Conservation (phyloP, 192 early-diverging fungal species). For the Thoreauomyces humboldtii region DNA sequence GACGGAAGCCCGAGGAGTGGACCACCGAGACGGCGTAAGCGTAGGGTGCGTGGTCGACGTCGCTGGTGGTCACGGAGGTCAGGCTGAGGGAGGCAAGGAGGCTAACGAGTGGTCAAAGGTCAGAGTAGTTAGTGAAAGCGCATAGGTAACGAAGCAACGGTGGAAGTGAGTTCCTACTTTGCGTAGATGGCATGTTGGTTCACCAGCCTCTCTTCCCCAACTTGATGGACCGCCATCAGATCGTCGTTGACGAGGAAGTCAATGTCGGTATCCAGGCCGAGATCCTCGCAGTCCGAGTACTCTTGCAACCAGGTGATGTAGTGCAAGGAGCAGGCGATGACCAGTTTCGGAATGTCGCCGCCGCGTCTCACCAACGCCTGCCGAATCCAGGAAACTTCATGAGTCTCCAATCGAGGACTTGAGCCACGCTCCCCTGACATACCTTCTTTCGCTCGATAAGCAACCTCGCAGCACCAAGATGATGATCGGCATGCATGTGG, state of each 20-base stretch:
- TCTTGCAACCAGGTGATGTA: conserved; percentile 65
- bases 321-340: conserved; percentile 55
- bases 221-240: neutral
- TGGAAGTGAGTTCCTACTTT: too few relatives aligned
- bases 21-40: conserved; percentile 76
- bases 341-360: neutral
- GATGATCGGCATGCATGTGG: conserved; percentile 98
- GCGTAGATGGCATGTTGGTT: too few relatives aligned
- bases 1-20: conserved; percentile 70
- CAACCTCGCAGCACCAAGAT: conserved; percentile 77
- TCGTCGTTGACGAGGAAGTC: conserved; percentile 7
- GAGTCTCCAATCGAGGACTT: neutral
- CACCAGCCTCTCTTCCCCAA: neutral
- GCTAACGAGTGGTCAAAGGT: too few relatives aligned
- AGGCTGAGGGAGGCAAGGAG: too few relatives aligned
- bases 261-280: conserved; percentile 42
- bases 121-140: too few relatives aligned
- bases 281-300: conserved; percentile 64
- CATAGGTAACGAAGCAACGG: too few relatives aligned
- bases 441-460: conserved; percentile 70
- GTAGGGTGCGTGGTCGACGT: conserved; percentile 80
- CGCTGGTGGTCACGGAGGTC: conserved; percentile 55
- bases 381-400: neutral
- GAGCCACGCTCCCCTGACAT: neutral
- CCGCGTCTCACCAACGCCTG: neutral